phyloP scores from a whole-genome alignment of 495 filamentous ascomycete species.

The Penicillium turbatum region DNA sequence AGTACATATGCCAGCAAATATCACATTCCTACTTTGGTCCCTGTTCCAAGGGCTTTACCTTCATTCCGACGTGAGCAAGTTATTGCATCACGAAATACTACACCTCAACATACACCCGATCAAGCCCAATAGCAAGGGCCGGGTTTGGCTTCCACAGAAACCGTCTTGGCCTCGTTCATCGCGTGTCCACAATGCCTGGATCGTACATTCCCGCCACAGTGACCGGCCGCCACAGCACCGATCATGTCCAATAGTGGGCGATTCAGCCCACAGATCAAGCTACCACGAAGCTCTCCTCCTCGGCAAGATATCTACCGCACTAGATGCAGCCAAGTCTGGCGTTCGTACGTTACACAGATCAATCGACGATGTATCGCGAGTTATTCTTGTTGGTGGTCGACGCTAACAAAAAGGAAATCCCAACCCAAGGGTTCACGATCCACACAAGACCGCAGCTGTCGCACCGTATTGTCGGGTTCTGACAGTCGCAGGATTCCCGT shows the following conservation, averaged over 20 bases:
- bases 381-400: neutral
- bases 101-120: neutral
- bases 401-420: neutral
- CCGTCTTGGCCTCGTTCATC: neutral
- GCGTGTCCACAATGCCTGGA: neutral
- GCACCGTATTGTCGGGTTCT: slow-evolving; percentile 37
- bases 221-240: slow-evolving; percentile 1
- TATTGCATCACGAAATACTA: slow-evolving; percentile 5
- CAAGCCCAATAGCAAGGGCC: neutral
- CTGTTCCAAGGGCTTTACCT: neutral
- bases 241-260: neutral
- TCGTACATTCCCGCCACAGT: slow-evolving; percentile 3
- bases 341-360: slow-evolving; percentile 7
- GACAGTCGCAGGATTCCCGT: slow-evolving; percentile 14
- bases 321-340: neutral
- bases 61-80: slow-evolving; percentile 1
- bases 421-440: slow-evolving; percentile 19
- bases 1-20: neutral
- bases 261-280: neutral
- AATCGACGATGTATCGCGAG: neutral
- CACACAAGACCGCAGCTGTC: slow-evolving; percentile 23
- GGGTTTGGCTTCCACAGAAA: neutral
- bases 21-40: neutral
- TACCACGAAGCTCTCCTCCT: neutral
- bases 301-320: neutral